Conservation (phyloP, 108 stramenopile species). For the Cyclotella cryptica region DNA sequence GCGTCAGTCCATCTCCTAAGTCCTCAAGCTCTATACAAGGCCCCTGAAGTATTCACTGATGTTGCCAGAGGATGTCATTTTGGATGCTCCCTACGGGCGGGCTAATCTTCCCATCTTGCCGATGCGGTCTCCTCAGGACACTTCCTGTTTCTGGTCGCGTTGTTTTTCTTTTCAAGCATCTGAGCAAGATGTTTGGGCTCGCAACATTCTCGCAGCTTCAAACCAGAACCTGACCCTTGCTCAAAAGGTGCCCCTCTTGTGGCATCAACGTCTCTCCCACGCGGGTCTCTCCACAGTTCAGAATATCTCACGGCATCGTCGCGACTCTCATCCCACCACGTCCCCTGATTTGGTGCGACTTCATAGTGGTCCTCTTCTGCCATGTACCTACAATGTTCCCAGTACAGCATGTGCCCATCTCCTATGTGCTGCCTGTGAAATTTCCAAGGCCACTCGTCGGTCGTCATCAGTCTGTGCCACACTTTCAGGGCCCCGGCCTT, state of each 20-base stretch:
- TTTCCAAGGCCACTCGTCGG: neutral
- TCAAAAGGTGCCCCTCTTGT: constrained; percentile 9
- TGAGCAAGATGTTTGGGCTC: neutral
- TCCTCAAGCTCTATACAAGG: neutral
- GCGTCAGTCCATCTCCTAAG: neutral
- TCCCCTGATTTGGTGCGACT: too few species aligned
- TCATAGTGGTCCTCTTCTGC: too few species aligned
- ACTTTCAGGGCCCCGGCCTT: neutral
- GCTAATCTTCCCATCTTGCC: neutral
- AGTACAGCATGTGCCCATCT: neutral
- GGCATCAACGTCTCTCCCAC: neutral
- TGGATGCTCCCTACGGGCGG: neutral
- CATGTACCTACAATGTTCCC: neutral
- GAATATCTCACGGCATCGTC: neutral
- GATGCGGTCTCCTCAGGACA: neutral
- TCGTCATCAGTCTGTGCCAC: neutral
- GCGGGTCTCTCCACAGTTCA: neutral
- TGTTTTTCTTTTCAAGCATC: neutral
- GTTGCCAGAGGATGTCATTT: neutral
- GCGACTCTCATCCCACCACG: neutral
- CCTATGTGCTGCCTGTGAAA: too few species aligned
- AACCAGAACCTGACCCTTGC: neutral
- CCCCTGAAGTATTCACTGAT: neutral
- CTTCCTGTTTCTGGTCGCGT: neutral
- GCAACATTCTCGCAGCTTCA: neutral